phyloP scores from a whole-genome alignment of 1,284 basidiomycete genomes.

The Mycosarcoma mackinlayi region DNA sequence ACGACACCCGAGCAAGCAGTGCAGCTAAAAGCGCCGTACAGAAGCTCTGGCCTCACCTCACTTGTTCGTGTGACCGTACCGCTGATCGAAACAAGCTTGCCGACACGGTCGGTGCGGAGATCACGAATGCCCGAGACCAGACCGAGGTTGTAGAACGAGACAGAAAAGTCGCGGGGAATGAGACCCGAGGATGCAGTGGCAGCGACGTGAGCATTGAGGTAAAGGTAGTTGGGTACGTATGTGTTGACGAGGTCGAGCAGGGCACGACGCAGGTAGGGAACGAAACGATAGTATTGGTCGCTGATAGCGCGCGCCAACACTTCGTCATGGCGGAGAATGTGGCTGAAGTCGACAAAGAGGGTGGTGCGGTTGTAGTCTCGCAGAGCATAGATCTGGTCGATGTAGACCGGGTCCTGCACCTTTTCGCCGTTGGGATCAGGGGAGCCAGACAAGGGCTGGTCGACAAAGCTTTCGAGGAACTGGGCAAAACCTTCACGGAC shows the following conservation, averaged over 20 bases:
- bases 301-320: constrained; percentile 91
- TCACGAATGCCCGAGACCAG: constrained; percentile 95
- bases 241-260: constrained; percentile 87
- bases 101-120: constrained; percentile 71
- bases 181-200: constrained; percentile 78
- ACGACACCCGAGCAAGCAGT: constrained; percentile 86
- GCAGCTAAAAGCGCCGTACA: constrained; percentile 93
- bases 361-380: constrained; percentile 91
- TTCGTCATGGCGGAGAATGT: constrained; percentile 88
- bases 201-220: constrained; percentile 77
- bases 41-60: constrained; percentile 93
- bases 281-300: constrained; percentile 86
- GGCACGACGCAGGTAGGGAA: constrained; percentile 91
- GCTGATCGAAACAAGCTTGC: constrained; percentile 61
- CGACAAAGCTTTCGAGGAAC: constrained; percentile 90
- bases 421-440: constrained; percentile 69
- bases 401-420: constrained; percentile 76
- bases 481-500: constrained; percentile 88
- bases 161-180: constrained; percentile 89
- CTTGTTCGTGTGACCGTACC: constrained; percentile 87
- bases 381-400: constrained; percentile 92
- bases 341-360: constrained; percentile 93
- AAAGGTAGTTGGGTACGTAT: constrained; percentile 90
- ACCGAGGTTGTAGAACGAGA: constrained; percentile 96
- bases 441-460: constrained; percentile 73